A percentile compares a stretch with the other conserved stretches of the same genome.
Conservation (phyloP, 441 rosid genomes). For the Erodium moschatum region DNA sequence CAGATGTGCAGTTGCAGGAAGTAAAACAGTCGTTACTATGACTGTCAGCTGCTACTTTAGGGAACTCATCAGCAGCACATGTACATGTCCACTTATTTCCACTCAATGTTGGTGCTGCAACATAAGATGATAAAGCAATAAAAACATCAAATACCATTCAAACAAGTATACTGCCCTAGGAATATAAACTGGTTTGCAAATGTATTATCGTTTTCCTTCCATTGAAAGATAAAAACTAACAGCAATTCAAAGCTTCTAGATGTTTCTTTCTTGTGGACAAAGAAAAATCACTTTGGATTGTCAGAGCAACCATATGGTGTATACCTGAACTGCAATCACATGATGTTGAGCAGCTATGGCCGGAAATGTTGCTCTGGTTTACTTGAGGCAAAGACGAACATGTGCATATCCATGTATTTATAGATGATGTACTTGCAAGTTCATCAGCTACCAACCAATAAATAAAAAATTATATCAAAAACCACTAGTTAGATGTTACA, state of each 20-base stretch:
- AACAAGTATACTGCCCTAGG: not conserved
- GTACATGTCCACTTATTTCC: slow-evolving; percentile 53
- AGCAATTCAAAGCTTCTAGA: slow-evolving; percentile 15
- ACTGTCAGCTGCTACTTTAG: slow-evolving; percentile 41
- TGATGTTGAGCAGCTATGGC: slow-evolving; percentile 62
- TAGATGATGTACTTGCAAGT: slow-evolving; percentile 33
- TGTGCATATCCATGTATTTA: slow-evolving; percentile 56
- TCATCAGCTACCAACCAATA: slow-evolving; percentile 37
- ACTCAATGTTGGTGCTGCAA: slow-evolving; percentile 15
- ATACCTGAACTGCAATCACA: slow-evolving; percentile 78
- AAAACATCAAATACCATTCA: not conserved
- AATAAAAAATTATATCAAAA: slow-evolving; percentile 12
- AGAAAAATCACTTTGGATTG: not conserved
- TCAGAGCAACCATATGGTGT: not conserved
- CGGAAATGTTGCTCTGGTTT: slow-evolving; percentile 35
- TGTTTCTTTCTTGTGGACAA: not conserved
- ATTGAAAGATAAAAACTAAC: not conserved
- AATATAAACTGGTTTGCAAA: not conserved
- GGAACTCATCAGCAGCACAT: slow-evolving; percentile 65
- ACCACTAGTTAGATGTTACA: not conserved
- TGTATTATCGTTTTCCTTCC: not conserved
- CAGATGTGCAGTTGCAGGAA: slow-evolving; percentile 79
- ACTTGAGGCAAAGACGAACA: slow-evolving; percentile 42
- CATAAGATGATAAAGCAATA: not conserved
- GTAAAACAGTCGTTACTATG: slow-evolving; percentile 53